Conservation (phyloP, 1,284 basidiomycete species). For the Xerocomus amazonicus region DNA sequence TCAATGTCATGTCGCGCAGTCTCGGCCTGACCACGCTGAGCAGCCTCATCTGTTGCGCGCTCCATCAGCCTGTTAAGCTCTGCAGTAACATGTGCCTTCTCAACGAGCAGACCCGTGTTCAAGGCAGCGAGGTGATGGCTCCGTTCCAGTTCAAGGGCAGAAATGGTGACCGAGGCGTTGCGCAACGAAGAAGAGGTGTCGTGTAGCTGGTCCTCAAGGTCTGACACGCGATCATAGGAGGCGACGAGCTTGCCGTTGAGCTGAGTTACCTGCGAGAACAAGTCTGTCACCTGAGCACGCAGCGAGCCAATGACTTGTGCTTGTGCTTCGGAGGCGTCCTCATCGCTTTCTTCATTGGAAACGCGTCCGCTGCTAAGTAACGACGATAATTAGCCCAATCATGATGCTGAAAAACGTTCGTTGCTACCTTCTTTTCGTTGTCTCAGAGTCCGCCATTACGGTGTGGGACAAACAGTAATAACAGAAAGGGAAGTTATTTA, state of each 20-base stretch:
- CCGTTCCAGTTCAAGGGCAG: constrained; percentile 71
- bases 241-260: constrained; percentile 91
- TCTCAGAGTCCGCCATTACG: constrained; percentile 15
- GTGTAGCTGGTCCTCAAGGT: constrained; percentile 90
- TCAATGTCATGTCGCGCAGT: constrained; percentile 79
- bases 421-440: constrained; percentile 15
- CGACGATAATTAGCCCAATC: constrained; percentile 7
- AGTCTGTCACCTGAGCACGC: constrained; percentile 77
- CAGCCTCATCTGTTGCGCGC: constrained; percentile 90
- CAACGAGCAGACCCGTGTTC: constrained; percentile 88
- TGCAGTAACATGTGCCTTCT: constrained; percentile 84
- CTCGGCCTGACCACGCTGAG: constrained; percentile 87
- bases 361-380: neutral
- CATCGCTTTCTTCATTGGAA: constrained; percentile 22
- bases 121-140: constrained; percentile 76
- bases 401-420: neutral
- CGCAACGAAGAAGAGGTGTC: constrained; percentile 58
- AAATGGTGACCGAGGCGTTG: constrained; percentile 57
- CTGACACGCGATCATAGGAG: constrained; percentile 88
- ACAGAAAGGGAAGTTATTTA: neutral
- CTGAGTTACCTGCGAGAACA: constrained; percentile 85
- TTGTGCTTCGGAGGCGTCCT: constrained; percentile 55
- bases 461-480: constrained; percentile 2
- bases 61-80: constrained; percentile 96
- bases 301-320: constrained; percentile 75